These are phyloP conservation scores for Rhododendron vialii DNA, from an alignment of 148 eudicot species.

Conservation along the genomic window DNA sequence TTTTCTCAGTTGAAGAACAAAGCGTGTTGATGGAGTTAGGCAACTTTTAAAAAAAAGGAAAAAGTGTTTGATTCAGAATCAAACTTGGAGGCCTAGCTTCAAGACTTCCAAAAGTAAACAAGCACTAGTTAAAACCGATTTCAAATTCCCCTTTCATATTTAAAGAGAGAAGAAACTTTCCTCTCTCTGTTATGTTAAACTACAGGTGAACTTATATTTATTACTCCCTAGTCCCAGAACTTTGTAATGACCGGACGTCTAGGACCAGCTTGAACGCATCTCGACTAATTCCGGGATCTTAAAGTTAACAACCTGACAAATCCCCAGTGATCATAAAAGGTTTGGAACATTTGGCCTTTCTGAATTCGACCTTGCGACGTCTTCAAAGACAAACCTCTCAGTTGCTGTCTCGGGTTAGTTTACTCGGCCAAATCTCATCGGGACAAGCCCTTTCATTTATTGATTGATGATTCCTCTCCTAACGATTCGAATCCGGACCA, in stretches of 20 bases:
- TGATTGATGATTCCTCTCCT: background rate
- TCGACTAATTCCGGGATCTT: too few relatives aligned
- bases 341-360: background rate
- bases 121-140: background rate
- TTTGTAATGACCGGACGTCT: background rate
- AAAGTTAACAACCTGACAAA: too few relatives aligned
- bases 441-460: background rate
- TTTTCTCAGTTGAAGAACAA: background rate
- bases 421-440: background rate
- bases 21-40: background rate
- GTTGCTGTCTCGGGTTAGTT: background rate
- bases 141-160: background rate
- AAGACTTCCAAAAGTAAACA: slow-evolving; percentile 1
- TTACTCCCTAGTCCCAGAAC: background rate
- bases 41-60: background rate
- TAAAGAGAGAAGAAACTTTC: background rate
- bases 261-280: background rate
- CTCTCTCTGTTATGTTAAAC: too few relatives aligned
- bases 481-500: background rate
- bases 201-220: too few relatives aligned
- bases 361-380: background rate
- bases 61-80: background rate
- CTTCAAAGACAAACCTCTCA: background rate
- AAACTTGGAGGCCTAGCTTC: background rate
- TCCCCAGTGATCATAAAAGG: background rate